A percentile compares a stretch with the other conserved stretches of the same genome.
Conservation (phyloP, 1,139 yeast genomes). For the Meyerozyma athensensis region DNA sequence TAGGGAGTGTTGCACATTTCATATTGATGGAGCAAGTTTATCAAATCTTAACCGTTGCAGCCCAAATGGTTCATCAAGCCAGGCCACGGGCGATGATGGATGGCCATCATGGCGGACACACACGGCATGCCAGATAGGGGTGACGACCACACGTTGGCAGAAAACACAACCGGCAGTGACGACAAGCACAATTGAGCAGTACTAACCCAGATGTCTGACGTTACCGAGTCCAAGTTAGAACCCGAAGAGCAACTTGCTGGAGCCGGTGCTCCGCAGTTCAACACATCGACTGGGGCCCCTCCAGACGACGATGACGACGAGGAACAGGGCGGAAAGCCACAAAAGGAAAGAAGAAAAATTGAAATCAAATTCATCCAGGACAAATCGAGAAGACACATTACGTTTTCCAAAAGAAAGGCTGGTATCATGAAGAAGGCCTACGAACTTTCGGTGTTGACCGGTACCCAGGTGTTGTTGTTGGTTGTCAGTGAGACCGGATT, state of each 20-base stretch:
- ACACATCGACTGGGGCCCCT: slow-evolving; percentile 15
- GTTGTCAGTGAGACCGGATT: slow-evolving; percentile 97
- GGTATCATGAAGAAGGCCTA: slow-evolving; percentile 99
- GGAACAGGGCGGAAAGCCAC: slow-evolving; percentile 46
- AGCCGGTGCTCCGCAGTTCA: slow-evolving; percentile 17
- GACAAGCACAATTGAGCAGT: too few species aligned
- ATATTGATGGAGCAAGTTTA: background rate
- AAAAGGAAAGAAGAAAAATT: slow-evolving; percentile 89
- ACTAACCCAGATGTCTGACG: slow-evolving; percentile 34
- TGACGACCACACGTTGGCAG: too few species aligned
- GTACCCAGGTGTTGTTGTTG: slow-evolving; percentile 88
- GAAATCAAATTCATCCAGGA: slow-evolving; percentile 96
- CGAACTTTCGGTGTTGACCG: slow-evolving; percentile 91
- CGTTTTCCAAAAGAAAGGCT: slow-evolving; percentile 95
- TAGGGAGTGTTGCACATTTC: slow-evolving; percentile 4
- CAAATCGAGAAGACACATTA: slow-evolving; percentile 94
- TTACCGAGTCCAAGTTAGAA: slow-evolving; percentile 38
- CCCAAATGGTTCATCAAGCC: too few species aligned
- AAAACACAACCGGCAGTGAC: too few species aligned
- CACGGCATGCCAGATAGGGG: too few species aligned
- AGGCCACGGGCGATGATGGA: too few species aligned
- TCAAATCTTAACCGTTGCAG: background rate
- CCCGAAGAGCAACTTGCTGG: slow-evolving; percentile 29
- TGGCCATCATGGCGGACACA: too few species aligned
- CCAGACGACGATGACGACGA: slow-evolving; percentile 67